Conservation (phyloP, 2,329 filamentous ascomycete genomes). For the Didymosphaeria variabile region DNA sequence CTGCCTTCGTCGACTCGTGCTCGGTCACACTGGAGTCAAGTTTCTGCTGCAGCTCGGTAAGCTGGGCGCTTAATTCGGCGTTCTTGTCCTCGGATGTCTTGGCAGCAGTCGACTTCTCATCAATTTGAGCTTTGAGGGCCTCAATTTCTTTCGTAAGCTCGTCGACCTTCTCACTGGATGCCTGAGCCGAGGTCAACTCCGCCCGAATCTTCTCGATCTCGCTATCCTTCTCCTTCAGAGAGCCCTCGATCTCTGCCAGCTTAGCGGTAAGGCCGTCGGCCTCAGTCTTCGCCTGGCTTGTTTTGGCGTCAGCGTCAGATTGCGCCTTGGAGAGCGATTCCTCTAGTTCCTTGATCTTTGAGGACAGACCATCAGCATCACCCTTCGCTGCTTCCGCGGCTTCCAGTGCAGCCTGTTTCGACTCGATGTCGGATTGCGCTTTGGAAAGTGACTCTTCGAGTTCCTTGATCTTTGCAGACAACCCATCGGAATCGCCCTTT, state of each 20-base stretch:
- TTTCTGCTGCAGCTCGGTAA: slow-evolving; percentile 14
- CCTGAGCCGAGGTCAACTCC: slow-evolving; percentile 18
- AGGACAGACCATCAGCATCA: slow-evolving; percentile 52
- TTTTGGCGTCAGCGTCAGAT: slow-evolving; percentile 18
- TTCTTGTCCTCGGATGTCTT: slow-evolving; percentile 21
- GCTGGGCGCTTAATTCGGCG: slow-evolving; percentile 18
- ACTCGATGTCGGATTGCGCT: slow-evolving; percentile 20
- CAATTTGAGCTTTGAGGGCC: slow-evolving; percentile 1
- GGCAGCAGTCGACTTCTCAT: slow-evolving; percentile 10
- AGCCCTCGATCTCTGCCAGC: slow-evolving; percentile 14
- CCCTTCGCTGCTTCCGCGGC: slow-evolving; percentile 56
- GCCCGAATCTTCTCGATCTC: slow-evolving; percentile 21
- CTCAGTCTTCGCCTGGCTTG: slow-evolving; percentile 2
- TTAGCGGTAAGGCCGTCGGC: slow-evolving; percentile 15
- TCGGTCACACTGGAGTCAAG: slow-evolving; percentile 19
- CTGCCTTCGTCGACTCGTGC: slow-evolving; percentile 25
- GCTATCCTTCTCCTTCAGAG: slow-evolving; percentile 17
- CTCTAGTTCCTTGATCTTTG: slow-evolving; percentile 40
- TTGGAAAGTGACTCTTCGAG: slow-evolving; percentile 12
- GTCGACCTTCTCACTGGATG: slow-evolving; percentile 11
- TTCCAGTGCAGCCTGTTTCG: slow-evolving; percentile 21
- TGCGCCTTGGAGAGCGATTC: slow-evolving; percentile 24
- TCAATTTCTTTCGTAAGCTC: slow-evolving; percentile 28
- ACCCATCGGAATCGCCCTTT: slow-evolving; percentile 16
- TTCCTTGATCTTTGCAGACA: slow-evolving; percentile 12